Evolutionary conservation across 2,329 filamentous ascomycete genomes (phyloP), one percentile per base, ranked within the genome.

Genomic region (Fusarium verrucosum): DNA sequence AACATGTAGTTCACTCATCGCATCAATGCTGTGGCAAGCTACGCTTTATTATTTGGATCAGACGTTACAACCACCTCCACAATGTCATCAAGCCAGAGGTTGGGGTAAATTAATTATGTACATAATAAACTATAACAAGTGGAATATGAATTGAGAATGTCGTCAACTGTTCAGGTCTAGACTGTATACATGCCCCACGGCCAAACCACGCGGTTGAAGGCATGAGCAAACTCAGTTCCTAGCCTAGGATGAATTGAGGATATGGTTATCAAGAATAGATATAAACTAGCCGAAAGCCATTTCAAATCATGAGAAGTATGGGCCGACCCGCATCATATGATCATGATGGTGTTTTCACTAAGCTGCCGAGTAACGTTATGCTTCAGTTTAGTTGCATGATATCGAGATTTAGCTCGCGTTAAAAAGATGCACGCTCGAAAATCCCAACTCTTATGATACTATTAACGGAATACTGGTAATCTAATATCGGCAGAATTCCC

Each of bases 51-150:
- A 11, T n/a, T 26, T 26, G 19, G 14, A 14, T 19, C 11, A 30
- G 25, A 45, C 23, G 25, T 53, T 53, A 4, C 10, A 35, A 33
- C 17, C 22, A 40, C 35, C 20, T 44, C 33, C 30, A 17, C 28
- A 11, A 53, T 60, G 56, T 41, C 56, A 59, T 41, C 23, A 41
- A 59, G 54, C 55, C 56, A 60, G 45, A 45, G 13, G 11, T 53
- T 60, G 56, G 56, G 55, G 45, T 53, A 53, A 41, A 32, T 7
- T 14, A 20, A 42, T 30, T 37, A 25, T 30, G 19, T n/a, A n/a
- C n/a, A n/a, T n/a, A n/a, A n/a, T 36, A 59, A 59, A 60, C 33
- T 52, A 52, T 59, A 45, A 60, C 38, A 60, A 59, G 56, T 60
- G 56, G 55, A 40, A 59, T 45, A 41, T 26, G 53, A 44, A 53